Evolutionary conservation across 2,329 filamentous ascomycete species (phyloP).

Genomic region (Fusarium sp.): DNA sequence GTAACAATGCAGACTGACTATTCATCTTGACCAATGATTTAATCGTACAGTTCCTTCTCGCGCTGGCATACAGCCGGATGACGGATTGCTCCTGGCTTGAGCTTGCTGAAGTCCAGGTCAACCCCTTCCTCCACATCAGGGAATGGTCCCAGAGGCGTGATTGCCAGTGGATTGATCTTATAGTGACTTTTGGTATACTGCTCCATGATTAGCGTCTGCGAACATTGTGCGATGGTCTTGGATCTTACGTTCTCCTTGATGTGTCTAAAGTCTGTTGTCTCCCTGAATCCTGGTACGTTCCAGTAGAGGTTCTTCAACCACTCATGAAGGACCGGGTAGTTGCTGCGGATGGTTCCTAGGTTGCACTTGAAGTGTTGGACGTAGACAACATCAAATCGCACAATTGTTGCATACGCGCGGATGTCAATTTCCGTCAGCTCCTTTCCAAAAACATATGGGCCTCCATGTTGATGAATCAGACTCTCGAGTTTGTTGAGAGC

Average conservation of each 20-base stretch:
- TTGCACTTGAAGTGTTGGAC: conserved; percentile 76
- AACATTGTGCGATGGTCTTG: fast-evolving
- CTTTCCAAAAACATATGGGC: conserved; percentile 73
- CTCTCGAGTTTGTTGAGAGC: conserved; percentile 73
- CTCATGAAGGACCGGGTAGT: conserved; percentile 74
- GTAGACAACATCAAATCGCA: conserved; percentile 77
- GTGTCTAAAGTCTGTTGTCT: conserved; percentile 73
- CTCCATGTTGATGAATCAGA: conserved; percentile 58
- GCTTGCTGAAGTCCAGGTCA: conserved; percentile 32
- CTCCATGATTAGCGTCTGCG: neutral
- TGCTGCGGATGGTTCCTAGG: conserved; percentile 70
- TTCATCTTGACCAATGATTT: neutral
- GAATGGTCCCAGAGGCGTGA: conserved; percentile 44
- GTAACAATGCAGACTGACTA: too few relatives aligned
- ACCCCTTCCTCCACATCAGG: conserved; percentile 40
- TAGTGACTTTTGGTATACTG: conserved; percentile 45
- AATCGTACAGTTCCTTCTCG: conserved; percentile 38
- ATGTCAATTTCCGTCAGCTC: conserved; percentile 77
- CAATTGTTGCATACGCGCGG: conserved; percentile 72
- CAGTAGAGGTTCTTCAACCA: conserved; percentile 80
- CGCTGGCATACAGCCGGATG: conserved; percentile 41
- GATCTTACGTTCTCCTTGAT: conserved; percentile 69
- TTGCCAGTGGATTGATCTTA: conserved; percentile 43
- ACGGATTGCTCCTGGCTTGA: conserved; percentile 35
- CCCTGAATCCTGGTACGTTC: conserved; percentile 63